Evolutionary conservation across 495 filamentous ascomycete genomes (phyloP).

Genomic region (Trichoderma reesei): DNA sequence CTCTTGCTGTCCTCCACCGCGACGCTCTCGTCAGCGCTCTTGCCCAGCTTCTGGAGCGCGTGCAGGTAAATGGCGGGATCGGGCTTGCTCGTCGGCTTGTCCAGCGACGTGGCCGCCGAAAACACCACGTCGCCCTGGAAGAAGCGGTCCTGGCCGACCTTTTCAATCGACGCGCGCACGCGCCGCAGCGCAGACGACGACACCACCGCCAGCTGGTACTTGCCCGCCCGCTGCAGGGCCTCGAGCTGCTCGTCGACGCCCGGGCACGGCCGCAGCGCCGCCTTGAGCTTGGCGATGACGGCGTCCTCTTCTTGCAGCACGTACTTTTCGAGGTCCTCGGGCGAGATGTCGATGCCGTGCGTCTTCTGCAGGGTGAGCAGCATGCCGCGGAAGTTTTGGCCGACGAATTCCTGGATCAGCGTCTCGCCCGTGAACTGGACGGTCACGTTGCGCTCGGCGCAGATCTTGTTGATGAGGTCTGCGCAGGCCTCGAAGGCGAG

Average conservation of each 20-base stretch:
- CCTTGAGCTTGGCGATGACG: conserved; percentile 77
- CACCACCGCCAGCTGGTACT: conserved; percentile 77
- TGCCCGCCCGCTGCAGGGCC: conserved; percentile 47
- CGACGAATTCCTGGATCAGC: conserved; percentile 84
- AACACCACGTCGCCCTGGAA: conserved; percentile 68
- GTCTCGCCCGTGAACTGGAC: conserved; percentile 64
- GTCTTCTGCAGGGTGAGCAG: conserved; percentile 59
- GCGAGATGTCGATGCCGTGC: conserved; percentile 57
- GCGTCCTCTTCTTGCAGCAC: conserved; percentile 72
- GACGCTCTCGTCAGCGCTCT: conserved; percentile 65
- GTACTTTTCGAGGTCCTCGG: conserved; percentile 63
- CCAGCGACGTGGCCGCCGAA: conserved; percentile 72
- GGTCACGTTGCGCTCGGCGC: conserved; percentile 49
- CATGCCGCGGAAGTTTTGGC: conserved; percentile 96
- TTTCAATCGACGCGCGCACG: conserved; percentile 70
- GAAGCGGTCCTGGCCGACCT: conserved; percentile 70
- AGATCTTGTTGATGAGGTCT: conserved; percentile 85
- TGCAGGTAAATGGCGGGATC: conserved; percentile 87
- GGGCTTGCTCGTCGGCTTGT: conserved; percentile 77
- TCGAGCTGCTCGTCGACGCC: conserved; percentile 61
- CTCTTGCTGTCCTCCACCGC: conserved; percentile 87
- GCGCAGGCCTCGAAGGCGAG: conserved; percentile 93
- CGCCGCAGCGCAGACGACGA: conserved; percentile 69
- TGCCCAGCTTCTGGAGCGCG: conserved; percentile 65
- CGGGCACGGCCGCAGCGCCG: conserved; percentile 55